phyloP scores from a whole-genome alignment of 257 asterid species.

The Leonotis leonurus region DNA sequence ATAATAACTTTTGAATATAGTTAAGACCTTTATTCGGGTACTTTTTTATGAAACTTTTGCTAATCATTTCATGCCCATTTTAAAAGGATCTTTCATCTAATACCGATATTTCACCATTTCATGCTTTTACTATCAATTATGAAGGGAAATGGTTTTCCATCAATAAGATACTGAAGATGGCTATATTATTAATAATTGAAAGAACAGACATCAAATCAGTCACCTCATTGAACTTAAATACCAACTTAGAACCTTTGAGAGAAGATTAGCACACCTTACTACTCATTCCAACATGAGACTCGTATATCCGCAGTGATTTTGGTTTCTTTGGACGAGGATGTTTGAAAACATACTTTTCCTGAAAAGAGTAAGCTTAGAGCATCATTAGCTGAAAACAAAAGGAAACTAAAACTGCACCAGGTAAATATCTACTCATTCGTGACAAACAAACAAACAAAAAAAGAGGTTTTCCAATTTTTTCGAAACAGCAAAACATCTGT shows the following conservation, averaged over 20 bases:
- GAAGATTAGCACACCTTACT: constrained; percentile 66
- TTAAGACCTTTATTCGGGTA: neutral
- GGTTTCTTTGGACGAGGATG: constrained; percentile 94
- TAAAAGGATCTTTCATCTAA: neutral
- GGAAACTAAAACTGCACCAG: neutral
- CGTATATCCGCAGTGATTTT: constrained; percentile 82
- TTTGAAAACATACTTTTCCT: constrained; percentile 74
- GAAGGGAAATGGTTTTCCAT: neutral
- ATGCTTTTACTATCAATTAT: neutral
- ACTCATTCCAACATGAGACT: constrained; percentile 97
- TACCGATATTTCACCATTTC: neutral
- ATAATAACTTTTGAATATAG: neutral
- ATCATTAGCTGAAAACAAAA: constrained; percentile 16
- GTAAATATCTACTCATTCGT: neutral
- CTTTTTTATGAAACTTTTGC: neutral
- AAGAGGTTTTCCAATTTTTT: neutral
- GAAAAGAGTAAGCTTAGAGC: constrained; percentile 21
- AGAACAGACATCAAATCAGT: neutral
- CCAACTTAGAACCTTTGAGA: constrained; percentile 18
- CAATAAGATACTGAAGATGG: neutral
- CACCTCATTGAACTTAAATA: constrained; percentile 3
- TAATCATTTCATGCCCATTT: neutral
- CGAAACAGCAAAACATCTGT: neutral
- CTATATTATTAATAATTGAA: constrained; percentile 5
- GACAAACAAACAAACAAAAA: neutral